These are phyloP conservation scores for Fonsecaea multimorphosa DNA, from an alignment of 2,329 filamentous ascomycete species.

Conservation along the genomic window DNA sequence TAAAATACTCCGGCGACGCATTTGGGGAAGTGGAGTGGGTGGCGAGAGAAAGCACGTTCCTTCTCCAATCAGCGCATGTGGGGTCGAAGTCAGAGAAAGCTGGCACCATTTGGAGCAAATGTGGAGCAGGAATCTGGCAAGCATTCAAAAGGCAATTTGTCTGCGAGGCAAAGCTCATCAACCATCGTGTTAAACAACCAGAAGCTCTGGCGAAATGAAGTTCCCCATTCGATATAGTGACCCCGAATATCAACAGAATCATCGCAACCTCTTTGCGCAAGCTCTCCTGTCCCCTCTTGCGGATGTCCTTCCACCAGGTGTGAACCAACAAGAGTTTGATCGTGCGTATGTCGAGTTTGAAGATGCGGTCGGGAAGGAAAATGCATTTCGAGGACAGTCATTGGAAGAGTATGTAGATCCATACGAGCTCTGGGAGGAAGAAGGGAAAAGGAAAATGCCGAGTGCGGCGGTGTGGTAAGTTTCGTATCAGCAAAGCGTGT, in stretches of 20 bases:
- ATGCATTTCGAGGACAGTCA: slow-evolving; percentile 15
- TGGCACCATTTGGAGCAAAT: slow-evolving; percentile 1
- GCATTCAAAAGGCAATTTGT: neutral
- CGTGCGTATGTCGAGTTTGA: slow-evolving; percentile 20
- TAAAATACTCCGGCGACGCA: neutral
- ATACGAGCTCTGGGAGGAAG: slow-evolving; percentile 33
- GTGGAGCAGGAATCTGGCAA: neutral
- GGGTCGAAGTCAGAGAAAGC: neutral
- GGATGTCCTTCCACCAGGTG: slow-evolving; percentile 27
- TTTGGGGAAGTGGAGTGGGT: slow-evolving; percentile 2
- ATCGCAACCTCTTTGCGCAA: slow-evolving; percentile 22
- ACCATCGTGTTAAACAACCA: neutral
- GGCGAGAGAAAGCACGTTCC: neutral
- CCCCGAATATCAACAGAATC: slow-evolving; percentile 32
- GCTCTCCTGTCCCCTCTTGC: slow-evolving; percentile 23
- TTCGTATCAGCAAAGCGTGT: neutral
- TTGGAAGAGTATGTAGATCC: slow-evolving; percentile 36
- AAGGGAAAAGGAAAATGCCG: slow-evolving; percentile 31
- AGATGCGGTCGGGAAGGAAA: slow-evolving; percentile 23
- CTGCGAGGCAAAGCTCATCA: neutral
- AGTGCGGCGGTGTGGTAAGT: slow-evolving; percentile 32
- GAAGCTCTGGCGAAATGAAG: slow-evolving; percentile 20
- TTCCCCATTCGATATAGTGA: slow-evolving; percentile 29
- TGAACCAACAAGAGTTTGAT: slow-evolving; percentile 27
- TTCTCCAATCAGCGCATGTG: neutral